phyloP scores from a whole-genome alignment of 1,284 basidiomycete genomes.

The Malassezia nana region DNA sequence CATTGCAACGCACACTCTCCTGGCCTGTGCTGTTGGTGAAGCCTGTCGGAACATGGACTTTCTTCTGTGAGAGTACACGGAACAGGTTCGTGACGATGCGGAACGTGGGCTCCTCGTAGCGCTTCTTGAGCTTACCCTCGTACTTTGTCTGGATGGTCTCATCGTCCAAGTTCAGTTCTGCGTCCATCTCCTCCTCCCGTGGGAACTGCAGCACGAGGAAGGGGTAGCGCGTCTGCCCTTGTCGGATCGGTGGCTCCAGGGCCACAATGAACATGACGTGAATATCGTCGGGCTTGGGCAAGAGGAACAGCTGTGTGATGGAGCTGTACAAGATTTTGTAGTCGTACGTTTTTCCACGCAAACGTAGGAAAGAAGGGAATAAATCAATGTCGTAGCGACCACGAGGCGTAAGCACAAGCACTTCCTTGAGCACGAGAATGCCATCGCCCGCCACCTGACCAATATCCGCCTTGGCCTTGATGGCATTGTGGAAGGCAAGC shows the following conservation, averaged over 20 bases:
- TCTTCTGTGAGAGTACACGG: constrained; percentile 79
- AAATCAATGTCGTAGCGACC: constrained; percentile 97
- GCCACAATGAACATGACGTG: constrained; percentile 72
- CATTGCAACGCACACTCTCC: constrained; percentile 74
- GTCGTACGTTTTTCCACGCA: constrained; percentile 96
- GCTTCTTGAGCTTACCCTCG: constrained; percentile 73
- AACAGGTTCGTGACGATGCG: constrained; percentile 91
- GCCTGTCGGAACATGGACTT: constrained; percentile 60
- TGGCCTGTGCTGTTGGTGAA: constrained; percentile 52
- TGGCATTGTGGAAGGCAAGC: constrained; percentile 86
- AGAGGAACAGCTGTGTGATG: constrained; percentile 79
- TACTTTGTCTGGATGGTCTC: constrained; percentile 51
- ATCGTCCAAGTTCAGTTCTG: constrained; percentile 84
- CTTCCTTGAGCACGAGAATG: constrained; percentile 89
- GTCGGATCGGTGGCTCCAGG: constrained; percentile 72
- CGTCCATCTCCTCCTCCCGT: constrained; percentile 90
- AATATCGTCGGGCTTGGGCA: constrained; percentile 86
- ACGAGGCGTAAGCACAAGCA: constrained; percentile 85
- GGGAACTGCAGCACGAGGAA: constrained; percentile 97
- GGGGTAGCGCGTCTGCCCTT: constrained; percentile 95
- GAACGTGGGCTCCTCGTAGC: constrained; percentile 85
- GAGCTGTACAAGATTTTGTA: constrained; percentile 91
- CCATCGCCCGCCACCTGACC: constrained; percentile 83
- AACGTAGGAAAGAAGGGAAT: constrained; percentile 82
- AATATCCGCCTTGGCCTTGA: constrained; percentile 94